These are phyloP conservation scores for Arbutus unedo DNA, from an alignment of 148 eudicot species.

Conservation along the genomic window DNA sequence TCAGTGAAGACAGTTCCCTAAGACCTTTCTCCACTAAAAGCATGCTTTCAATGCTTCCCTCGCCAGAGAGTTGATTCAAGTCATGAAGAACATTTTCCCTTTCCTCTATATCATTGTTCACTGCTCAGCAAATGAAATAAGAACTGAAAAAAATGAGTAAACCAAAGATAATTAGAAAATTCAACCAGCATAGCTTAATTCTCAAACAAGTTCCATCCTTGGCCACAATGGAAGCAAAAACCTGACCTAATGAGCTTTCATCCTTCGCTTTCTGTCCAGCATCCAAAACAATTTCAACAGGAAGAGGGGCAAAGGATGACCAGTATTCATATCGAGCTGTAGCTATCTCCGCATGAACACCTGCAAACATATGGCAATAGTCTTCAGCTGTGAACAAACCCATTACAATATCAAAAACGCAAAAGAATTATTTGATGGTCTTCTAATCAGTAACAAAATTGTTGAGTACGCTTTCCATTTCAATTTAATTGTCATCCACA, in stretches of 20 bases:
- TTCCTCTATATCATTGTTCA: constrained; percentile 44
- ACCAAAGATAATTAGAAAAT: background rate
- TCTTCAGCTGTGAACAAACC: background rate
- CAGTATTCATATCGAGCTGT: constrained; percentile 68
- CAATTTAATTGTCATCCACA: background rate
- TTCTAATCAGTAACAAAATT: background rate
- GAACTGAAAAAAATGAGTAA: constrained; percentile 6
- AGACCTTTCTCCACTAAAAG: constrained; percentile 88
- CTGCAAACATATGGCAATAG: constrained; percentile 28
- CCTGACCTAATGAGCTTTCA: constrained; percentile 46
- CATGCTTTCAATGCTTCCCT: constrained; percentile 79
- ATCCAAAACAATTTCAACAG: constrained; percentile 73
- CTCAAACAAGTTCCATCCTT: background rate
- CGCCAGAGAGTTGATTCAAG: constrained; percentile 45
- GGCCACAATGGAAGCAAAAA: background rate
- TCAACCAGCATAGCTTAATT: background rate
- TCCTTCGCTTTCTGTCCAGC: constrained; percentile 84
- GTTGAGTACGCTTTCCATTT: background rate
- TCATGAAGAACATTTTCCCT: constrained; percentile 35
- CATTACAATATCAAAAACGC: background rate
- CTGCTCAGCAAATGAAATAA: constrained; percentile 37
- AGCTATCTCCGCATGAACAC: constrained; percentile 84
- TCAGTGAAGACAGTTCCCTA: constrained; percentile 68
- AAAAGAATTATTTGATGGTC: background rate
- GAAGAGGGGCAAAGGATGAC: constrained; percentile 80